These are phyloP conservation scores for Rhododendron kiyosumense DNA, from an alignment of 148 eudicot species.

Conservation along the genomic window DNA sequence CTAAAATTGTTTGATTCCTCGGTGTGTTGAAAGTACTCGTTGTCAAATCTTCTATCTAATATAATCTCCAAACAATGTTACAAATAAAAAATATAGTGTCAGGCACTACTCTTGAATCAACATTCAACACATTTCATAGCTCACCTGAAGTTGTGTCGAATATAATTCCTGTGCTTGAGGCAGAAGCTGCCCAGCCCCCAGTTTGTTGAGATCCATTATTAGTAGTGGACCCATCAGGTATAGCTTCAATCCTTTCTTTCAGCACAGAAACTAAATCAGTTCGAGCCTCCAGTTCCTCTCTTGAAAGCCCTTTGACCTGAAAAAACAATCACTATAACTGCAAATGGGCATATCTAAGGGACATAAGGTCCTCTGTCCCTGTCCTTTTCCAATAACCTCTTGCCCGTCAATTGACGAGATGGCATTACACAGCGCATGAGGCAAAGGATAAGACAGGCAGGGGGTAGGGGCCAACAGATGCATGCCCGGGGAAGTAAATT, in stretches of 20 bases:
- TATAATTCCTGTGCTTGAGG: slow-evolving; percentile 42
- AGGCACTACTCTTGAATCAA: not conserved
- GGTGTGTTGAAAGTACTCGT: slow-evolving; percentile 40
- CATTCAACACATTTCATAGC: not conserved
- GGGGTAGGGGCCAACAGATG: not conserved
- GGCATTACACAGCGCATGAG: not conserved
- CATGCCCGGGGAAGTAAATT: not conserved
- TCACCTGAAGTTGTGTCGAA: slow-evolving; percentile 49
- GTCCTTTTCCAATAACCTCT: not conserved
- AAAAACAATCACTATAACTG: not conserved
- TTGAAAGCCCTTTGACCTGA: slow-evolving; percentile 61
- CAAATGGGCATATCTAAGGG: not conserved
- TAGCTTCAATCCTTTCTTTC: slow-evolving; percentile 56
- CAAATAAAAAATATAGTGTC: not conserved
- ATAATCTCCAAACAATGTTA: not conserved
- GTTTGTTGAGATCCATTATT: slow-evolving; percentile 24
- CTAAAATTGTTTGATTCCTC: slow-evolving; percentile 50
- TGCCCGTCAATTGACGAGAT: not conserved
- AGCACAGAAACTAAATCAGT: slow-evolving; percentile 45
- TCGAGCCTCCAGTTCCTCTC: slow-evolving; percentile 66
- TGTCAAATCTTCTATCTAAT: slow-evolving; percentile 34
- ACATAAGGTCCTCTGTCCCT: not conserved
- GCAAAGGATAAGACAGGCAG: not conserved
- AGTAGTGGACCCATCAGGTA: slow-evolving; percentile 51
- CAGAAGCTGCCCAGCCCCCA: slow-evolving; percentile 51